Percentiles rank a stretch among this genome's conserved stretches.
These are phyloP conservation scores for Stachybotrys chartarum DNA, from an alignment of 2,329 filamentous ascomycete species.

Conservation along the genomic window DNA sequence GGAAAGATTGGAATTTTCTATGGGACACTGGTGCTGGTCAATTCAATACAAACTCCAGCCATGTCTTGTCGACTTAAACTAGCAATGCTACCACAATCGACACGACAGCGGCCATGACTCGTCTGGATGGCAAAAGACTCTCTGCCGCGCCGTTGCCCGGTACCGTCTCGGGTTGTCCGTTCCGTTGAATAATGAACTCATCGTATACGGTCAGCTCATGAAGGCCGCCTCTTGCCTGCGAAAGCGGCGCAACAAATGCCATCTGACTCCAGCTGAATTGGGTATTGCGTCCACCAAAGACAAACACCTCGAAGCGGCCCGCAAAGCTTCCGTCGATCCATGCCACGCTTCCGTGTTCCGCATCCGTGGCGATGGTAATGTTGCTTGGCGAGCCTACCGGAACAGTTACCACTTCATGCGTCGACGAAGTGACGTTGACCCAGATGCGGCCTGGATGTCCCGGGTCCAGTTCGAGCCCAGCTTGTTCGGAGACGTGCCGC, in stretches of 20 bases:
- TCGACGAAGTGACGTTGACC: slow-evolving; percentile 37
- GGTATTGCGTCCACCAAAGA: slow-evolving; percentile 44
- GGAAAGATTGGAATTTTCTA: too few relatives aligned
- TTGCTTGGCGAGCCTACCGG: slow-evolving; percentile 8
- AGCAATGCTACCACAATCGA: background rate
- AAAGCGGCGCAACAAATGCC: slow-evolving; percentile 45
- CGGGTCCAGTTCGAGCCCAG: slow-evolving; percentile 39
- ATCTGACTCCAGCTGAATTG: slow-evolving; percentile 49
- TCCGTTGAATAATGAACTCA: background rate
- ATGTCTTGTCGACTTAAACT: background rate
- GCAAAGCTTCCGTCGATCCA: slow-evolving; percentile 38
- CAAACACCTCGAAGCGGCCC: slow-evolving; percentile 46
- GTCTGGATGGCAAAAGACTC: background rate
- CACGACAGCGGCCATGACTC: background rate
- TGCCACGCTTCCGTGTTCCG: slow-evolving; percentile 37
- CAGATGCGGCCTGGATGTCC: slow-evolving; percentile 44
- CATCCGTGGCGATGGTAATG: slow-evolving; percentile 35
- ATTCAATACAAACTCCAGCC: too few relatives aligned
- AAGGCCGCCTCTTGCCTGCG: slow-evolving; percentile 9
- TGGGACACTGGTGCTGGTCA: too few relatives aligned
- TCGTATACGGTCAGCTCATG: background rate
- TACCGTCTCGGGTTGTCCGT: background rate
- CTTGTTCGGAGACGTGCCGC: slow-evolving; percentile 31
- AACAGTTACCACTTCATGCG: slow-evolving; percentile 32
- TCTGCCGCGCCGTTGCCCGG: background rate